A percentile compares a stretch with the other conserved stretches of the same genome.
phyloP scores from a whole-genome alignment of 2,329 filamentous ascomycete species.

The Byssochlamys sp. region DNA sequence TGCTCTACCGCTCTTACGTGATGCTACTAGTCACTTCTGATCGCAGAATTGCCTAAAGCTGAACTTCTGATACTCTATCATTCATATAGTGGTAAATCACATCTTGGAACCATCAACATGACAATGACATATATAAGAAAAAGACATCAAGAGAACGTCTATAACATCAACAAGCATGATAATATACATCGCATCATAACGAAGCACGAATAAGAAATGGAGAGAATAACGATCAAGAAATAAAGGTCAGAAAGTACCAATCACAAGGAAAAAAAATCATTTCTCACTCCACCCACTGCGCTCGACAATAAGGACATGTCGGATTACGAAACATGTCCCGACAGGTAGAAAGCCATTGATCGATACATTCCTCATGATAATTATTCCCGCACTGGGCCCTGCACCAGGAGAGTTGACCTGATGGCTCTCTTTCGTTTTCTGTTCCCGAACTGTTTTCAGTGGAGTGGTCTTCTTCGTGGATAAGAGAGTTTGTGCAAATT shows the following conservation, averaged over 20 bases:
- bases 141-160: not conserved
- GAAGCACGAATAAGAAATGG: not conserved
- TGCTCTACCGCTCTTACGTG: too few species aligned
- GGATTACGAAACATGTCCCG: not conserved
- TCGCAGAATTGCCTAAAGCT: not conserved
- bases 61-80: not conserved
- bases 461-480: not conserved
- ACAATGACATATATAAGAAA: not conserved
- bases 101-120: not conserved
- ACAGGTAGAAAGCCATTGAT: slow-evolving; percentile 3
- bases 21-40: not conserved
- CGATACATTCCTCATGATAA: slow-evolving; percentile 9
- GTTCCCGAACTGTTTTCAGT: not conserved
- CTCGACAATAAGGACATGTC: not conserved
- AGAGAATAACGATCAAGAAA: not conserved
- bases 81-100: not conserved
- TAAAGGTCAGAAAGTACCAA: not conserved
- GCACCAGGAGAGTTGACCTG: slow-evolving; percentile 7
- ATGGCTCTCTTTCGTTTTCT: not conserved
- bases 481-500: slow-evolving; percentile 3
- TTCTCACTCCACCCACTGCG: not conserved
- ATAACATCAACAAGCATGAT: not conserved
- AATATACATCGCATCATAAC: not conserved
- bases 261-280: not conserved
- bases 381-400: slow-evolving; percentile 9